A percentile compares a stretch with the other conserved stretches of the same genome.
phyloP scores from a whole-genome alignment of 768 basidiomycete species.

The Trametes elegans region DNA sequence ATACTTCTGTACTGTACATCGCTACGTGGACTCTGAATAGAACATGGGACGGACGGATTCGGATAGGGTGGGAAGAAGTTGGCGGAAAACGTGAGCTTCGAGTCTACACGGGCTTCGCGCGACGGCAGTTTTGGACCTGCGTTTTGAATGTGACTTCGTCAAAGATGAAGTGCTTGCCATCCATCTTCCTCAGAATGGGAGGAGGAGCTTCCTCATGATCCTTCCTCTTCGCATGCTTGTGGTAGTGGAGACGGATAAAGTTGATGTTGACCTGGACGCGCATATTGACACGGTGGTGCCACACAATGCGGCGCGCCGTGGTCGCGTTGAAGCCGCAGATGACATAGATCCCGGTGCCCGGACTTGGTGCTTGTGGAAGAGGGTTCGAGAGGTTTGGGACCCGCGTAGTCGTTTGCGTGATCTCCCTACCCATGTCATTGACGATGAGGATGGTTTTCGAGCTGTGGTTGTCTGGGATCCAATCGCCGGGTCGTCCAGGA shows the following conservation, averaged over 20 bases:
- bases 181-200: neutral
- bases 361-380: neutral
- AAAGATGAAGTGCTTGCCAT: neutral
- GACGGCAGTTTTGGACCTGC: slow-evolving; percentile 4
- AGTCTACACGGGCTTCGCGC: neutral
- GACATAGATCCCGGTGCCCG: neutral
- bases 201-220: neutral
- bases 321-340: neutral
- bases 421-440: neutral
- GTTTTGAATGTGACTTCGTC: neutral
- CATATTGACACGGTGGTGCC: neutral
- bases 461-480: neutral
- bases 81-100: no score
- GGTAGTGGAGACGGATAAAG: neutral
- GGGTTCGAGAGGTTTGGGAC: neutral
- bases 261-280: neutral
- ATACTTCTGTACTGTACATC: no score
- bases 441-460: neutral
- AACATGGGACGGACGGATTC: no score
- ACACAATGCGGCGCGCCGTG: neutral
- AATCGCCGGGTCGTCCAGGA: neutral
- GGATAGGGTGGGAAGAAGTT: no score
- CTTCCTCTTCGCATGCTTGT: neutral
- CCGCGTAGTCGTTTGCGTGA: no score
- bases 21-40: no score